A percentile compares a stretch with the other conserved stretches of the same genome.
Conservation (phyloP, 441 rosid genomes). For the Eutrema salsugineum region DNA sequence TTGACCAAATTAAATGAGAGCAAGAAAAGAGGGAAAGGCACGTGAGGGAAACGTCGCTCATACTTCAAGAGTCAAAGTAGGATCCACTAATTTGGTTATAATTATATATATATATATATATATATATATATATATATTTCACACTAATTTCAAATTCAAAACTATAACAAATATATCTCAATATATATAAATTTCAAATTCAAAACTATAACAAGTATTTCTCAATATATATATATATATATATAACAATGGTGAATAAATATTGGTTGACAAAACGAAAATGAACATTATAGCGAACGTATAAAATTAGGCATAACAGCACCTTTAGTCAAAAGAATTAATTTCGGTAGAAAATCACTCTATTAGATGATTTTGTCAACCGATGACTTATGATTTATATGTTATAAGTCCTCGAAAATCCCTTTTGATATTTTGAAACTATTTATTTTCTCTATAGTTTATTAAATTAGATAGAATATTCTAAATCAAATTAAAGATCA, state of each 20-base stretch:
- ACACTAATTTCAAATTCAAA: neutral
- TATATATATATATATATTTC: too few relatives aligned
- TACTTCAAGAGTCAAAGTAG: constrained; percentile 18
- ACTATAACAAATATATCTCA: neutral
- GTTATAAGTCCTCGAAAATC: neutral
- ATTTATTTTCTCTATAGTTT: neutral
- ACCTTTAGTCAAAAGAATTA: constrained; percentile 6
- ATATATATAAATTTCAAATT: too few relatives aligned
- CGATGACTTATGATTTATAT: neutral
- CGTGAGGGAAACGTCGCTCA: constrained; percentile 23
- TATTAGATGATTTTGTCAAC: constrained; percentile 13
- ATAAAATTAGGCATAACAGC: constrained; percentile 17
- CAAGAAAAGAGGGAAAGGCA: constrained; percentile 14
- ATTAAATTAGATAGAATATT: neutral
- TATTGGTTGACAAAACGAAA: neutral
- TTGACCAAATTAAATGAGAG: neutral
- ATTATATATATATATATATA: neutral
- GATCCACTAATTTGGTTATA: constrained; percentile 21
- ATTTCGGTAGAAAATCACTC: constrained; percentile 21
- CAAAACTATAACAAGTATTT: too few relatives aligned
- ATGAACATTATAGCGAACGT: neutral
- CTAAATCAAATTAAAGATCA: neutral
- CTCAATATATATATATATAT: too few relatives aligned
- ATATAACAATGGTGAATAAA: too few relatives aligned
- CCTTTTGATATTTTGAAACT: neutral